Evolutionary conservation across 2,329 filamentous ascomycete genomes (phyloP).

Genomic region (Botrytis hyacinthi): DNA sequence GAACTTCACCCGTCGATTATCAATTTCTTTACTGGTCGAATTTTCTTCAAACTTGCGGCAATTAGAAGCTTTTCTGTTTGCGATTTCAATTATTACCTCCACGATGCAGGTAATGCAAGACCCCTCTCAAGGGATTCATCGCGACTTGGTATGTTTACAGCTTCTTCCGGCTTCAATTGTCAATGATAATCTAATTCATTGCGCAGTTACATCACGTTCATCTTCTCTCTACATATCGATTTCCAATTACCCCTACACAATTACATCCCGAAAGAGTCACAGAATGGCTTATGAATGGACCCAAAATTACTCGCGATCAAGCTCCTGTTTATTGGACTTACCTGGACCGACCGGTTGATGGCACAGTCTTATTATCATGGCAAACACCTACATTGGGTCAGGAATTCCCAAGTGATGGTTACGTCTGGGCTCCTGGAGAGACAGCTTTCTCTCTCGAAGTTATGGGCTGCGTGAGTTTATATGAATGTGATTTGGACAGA

Average conservation of each 20-base stretch:
- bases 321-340: constrained; percentile 93
- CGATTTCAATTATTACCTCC: constrained; percentile 7
- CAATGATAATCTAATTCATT: constrained; percentile 23
- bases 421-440: constrained; percentile 84
- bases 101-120: constrained; percentile 42
- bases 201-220: constrained; percentile 65
- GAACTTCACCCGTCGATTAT: not conserved
- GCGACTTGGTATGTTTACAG: constrained; percentile 43
- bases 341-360: constrained; percentile 77
- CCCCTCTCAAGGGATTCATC: constrained; percentile 44
- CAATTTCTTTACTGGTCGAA: not conserved
- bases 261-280: constrained; percentile 75
- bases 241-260: constrained; percentile 64
- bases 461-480: constrained; percentile 60
- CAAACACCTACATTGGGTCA: constrained; percentile 72
- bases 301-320: constrained; percentile 78
- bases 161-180: constrained; percentile 15
- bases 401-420: constrained; percentile 86
- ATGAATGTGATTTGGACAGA: not conserved
- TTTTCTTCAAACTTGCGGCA: not conserved
- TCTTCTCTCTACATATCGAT: constrained; percentile 79
- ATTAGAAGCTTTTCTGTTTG: not conserved
- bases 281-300: constrained; percentile 78
- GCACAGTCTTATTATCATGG: constrained; percentile 83
- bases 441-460: constrained; percentile 71